phyloP scores from a whole-genome alignment of 257 asterid species.

The Lithospermum erythrorhizon region DNA sequence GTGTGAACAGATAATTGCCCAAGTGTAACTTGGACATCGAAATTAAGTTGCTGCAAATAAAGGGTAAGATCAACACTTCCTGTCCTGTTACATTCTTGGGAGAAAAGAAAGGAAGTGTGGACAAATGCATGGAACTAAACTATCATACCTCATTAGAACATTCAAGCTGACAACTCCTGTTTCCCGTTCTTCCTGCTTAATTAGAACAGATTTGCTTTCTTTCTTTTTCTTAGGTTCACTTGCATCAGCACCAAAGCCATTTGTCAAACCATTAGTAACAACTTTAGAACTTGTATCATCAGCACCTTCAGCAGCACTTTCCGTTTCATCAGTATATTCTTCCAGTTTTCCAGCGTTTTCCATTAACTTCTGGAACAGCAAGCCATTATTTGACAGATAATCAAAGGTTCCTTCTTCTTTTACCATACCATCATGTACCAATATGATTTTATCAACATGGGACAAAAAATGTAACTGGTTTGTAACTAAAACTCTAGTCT shows the following conservation, averaged over 20 bases:
- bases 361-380: constrained; percentile 75
- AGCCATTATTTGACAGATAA: constrained; percentile 75
- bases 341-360: constrained; percentile 99
- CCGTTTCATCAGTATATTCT: constrained; percentile 66
- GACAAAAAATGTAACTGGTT: constrained; percentile 95
- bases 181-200: constrained; percentile 97
- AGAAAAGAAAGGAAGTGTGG: background rate
- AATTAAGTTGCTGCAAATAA: too few relatives aligned
- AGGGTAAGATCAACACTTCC: too few relatives aligned
- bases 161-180: constrained; percentile 89
- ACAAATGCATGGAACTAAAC: constrained; percentile 3
- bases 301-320: constrained; percentile 20
- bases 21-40: too few relatives aligned
- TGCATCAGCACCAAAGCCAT: constrained; percentile 37
- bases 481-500: constrained; percentile 90
- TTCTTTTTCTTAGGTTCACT: constrained; percentile 31
- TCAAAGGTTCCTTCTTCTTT: constrained; percentile 98
- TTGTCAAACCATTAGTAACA: constrained; percentile 37
- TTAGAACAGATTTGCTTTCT: constrained; percentile 74
- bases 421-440: constrained; percentile 87
- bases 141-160: constrained; percentile 62
- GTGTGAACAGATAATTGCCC: too few relatives aligned
- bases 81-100: background rate
- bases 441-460: constrained; percentile 81
- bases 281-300: constrained; percentile 31